Percentiles rank a stretch among this genome's conserved stretches.
phyloP scores from a whole-genome alignment of 73 alveolate genomes.

The Paramecium octaurelia region DNA sequence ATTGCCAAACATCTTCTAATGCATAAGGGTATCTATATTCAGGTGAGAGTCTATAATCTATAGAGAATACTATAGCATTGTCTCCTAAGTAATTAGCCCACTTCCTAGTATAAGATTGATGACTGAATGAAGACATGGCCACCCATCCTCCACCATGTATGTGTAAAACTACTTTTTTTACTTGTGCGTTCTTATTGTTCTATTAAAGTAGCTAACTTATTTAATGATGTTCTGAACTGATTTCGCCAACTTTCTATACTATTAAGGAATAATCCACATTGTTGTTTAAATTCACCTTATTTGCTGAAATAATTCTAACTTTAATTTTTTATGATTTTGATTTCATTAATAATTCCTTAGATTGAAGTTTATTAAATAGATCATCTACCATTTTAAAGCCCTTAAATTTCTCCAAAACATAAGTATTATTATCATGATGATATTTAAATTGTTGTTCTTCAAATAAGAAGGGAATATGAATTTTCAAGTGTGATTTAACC shows the following conservation, averaged over 20 bases:
- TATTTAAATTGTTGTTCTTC: neutral
- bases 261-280: neutral
- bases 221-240: neutral
- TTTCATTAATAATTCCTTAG: neutral
- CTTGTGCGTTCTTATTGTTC: neutral
- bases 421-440: neutral
- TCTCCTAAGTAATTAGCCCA: slow-evolving; percentile 60
- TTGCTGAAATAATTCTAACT: neutral
- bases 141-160: slow-evolving; percentile 97
- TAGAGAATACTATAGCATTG: slow-evolving; percentile 62
- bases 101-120: slow-evolving; percentile 82
- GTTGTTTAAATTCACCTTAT: neutral
- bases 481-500: neutral
- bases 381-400: neutral
- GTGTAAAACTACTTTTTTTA: slow-evolving; percentile 66
- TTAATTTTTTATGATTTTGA: neutral
- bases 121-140: slow-evolving; percentile 87
- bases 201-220: neutral
- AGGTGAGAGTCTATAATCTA: slow-evolving; percentile 90
- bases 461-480: slow-evolving; percentile 14
- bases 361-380: neutral
- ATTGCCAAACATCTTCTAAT: slow-evolving; percentile 89
- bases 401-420: neutral
- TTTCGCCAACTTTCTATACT: neutral
- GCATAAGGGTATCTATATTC: slow-evolving; percentile 84